A percentile compares a stretch with the other conserved stretches of the same genome.
Conservation (phyloP, 2,329 filamentous ascomycete genomes). For the Colletotrichum magnum region DNA sequence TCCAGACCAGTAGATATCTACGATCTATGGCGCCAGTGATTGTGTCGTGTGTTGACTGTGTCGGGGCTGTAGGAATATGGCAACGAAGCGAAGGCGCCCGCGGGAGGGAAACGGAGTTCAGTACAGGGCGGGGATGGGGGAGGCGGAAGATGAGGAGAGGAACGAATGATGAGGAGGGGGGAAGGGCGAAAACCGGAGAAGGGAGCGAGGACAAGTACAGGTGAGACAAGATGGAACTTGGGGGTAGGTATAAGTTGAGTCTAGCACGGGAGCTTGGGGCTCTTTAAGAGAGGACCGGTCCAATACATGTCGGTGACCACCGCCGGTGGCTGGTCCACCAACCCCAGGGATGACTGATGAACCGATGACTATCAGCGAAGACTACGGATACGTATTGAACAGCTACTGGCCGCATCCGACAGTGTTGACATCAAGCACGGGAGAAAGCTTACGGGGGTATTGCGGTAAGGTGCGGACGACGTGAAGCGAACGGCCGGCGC, state of each 20-base stretch:
- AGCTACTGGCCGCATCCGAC: background rate
- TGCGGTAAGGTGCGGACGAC: background rate
- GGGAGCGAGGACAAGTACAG: background rate
- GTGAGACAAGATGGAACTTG: conserved; percentile 17
- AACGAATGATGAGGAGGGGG: too few species aligned
- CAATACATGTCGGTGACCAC: conserved; percentile 32
- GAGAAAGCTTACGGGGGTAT: background rate
- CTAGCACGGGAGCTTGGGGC: conserved; percentile 2
- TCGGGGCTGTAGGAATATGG: too few species aligned
- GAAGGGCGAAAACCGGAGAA: background rate
- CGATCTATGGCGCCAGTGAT: too few species aligned
- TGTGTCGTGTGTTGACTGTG: too few species aligned
- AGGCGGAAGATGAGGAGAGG: too few species aligned
- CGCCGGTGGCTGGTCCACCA: conserved; percentile 34
- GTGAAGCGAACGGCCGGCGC: conserved; percentile 15
- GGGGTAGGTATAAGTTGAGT: background rate
- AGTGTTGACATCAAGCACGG: background rate
- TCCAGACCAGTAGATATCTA: too few species aligned
- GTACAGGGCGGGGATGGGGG: too few species aligned
- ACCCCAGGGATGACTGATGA: conserved; percentile 13
- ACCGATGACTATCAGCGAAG: conserved; percentile 23
- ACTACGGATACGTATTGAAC: conserved; percentile 26
- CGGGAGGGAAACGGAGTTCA: too few species aligned
- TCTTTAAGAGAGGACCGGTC: conserved; percentile 3
- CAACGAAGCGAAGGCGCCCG: too few species aligned